A percentile compares a stretch with the other conserved stretches of the same genome.
These are phyloP conservation scores for Lasiodiplodia hormozganensis DNA, from an alignment of 2,329 filamentous ascomycete species.

Conservation along the genomic window DNA sequence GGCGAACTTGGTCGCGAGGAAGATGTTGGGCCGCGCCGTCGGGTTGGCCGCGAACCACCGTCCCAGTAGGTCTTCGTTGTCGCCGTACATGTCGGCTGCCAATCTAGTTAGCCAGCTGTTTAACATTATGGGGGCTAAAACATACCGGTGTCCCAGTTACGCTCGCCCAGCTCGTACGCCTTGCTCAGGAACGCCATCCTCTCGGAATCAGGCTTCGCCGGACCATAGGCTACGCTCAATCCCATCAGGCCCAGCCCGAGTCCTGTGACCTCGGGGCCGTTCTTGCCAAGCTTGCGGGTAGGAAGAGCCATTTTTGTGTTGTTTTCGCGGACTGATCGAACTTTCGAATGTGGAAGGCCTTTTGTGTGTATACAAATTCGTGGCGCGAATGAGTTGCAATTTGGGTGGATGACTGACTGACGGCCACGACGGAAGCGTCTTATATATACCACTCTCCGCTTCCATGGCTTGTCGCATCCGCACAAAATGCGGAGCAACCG, in stretches of 20 bases:
- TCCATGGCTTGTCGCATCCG: not conserved
- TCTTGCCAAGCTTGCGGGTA: conserved; percentile 58
- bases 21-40: conserved; percentile 28
- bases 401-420: not conserved
- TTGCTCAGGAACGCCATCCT: conserved; percentile 60
- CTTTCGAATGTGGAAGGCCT: not conserved
- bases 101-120: conserved; percentile 50
- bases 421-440: not conserved
- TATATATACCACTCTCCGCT: not conserved
- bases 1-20: conserved; percentile 61
- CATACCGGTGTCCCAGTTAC: conserved; percentile 57
- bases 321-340: not conserved
- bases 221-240: conserved; percentile 54
- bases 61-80: conserved; percentile 45
- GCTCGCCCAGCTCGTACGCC: conserved; percentile 58
- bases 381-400: not conserved
- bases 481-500: not conserved
- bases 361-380: not conserved
- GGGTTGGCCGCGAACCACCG: conserved; percentile 42
- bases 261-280: conserved; percentile 59
- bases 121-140: not conserved
- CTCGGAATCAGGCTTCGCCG: conserved; percentile 57
- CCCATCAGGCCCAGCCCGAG: conserved; percentile 65
- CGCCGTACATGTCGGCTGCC: conserved; percentile 40
- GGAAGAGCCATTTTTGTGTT: conserved; percentile 40